These are phyloP conservation scores for Pseudonectria foliicola DNA, from an alignment of 2,329 filamentous ascomycete genomes.

Conservation along the genomic window DNA sequence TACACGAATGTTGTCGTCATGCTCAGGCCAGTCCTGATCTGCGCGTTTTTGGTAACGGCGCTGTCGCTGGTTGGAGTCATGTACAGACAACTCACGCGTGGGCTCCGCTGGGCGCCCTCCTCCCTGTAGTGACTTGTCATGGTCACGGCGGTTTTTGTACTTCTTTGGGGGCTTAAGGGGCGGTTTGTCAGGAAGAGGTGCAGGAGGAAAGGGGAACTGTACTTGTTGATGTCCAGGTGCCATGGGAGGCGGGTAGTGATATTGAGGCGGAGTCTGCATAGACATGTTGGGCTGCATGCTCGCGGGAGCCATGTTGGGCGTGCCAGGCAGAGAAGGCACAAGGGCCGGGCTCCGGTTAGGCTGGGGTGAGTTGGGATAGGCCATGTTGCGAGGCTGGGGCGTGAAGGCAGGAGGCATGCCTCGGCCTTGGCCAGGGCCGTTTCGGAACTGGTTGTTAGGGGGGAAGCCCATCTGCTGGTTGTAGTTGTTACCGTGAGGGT, in stretches of 20 bases:
- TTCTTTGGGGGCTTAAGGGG: conserved; percentile 37
- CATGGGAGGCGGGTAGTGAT: conserved; percentile 52
- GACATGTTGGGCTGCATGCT: conserved; percentile 51
- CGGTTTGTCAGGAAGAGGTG: conserved; percentile 24
- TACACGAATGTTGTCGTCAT: conserved; percentile 15
- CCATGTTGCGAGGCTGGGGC: conserved; percentile 38
- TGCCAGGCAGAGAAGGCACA: conserved; percentile 57
- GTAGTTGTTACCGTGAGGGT: conserved; percentile 35
- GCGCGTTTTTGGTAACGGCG: conserved; percentile 41
- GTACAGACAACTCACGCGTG: conserved; percentile 27
- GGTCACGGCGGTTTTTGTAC: conserved; percentile 38
- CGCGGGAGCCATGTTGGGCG: conserved; percentile 59
- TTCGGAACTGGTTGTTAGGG: conserved; percentile 36
- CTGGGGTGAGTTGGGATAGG: conserved; percentile 55
- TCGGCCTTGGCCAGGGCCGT: conserved; percentile 41
- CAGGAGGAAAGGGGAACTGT: conserved; percentile 38
- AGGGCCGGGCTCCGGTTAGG: conserved; percentile 60
- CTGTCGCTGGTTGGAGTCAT: conserved; percentile 30
- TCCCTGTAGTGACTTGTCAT: conserved; percentile 38
- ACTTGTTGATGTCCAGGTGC: conserved; percentile 57
- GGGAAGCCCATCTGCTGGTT: conserved; percentile 40
- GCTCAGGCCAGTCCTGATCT: conserved; percentile 28
- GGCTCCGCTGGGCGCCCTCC: conserved; percentile 31
- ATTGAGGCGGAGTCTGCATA: conserved; percentile 56
- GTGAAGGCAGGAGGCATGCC: conserved; percentile 44